Conservation (phyloP, 768 basidiomycete species). For the Termitomyces sp. region DNA sequence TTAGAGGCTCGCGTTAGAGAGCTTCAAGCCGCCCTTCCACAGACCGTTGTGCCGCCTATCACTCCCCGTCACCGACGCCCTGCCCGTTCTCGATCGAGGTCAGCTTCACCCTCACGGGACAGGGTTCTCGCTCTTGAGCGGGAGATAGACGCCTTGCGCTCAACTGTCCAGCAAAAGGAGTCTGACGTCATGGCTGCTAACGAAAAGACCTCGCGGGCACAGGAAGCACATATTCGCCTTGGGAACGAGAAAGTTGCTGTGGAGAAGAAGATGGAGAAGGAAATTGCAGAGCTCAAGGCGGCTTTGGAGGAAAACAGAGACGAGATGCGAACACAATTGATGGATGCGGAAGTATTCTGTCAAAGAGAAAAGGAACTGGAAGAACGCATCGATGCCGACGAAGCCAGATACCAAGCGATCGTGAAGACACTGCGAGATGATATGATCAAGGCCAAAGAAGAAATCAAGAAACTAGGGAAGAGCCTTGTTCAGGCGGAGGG, state of each 20-base stretch:
- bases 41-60: conserved; percentile 28
- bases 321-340: conserved; percentile 46
- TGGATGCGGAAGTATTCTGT: conserved; percentile 37
- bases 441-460: conserved; percentile 37
- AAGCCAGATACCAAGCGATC: conserved; percentile 58
- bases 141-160: conserved; percentile 48
- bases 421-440: conserved; percentile 45
- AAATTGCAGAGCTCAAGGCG: conserved; percentile 41
- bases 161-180: conserved; percentile 42
- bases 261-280: conserved; percentile 43
- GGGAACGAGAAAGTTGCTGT: conserved; percentile 60
- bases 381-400: conserved; percentile 70
- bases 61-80: conserved; percentile 31
- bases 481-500: conserved; percentile 39
- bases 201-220: conserved; percentile 47
- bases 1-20: conserved; percentile 60
- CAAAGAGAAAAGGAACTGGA: conserved; percentile 57
- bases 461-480: conserved; percentile 37
- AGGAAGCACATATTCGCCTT: conserved; percentile 44
- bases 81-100: conserved; percentile 55
- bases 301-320: conserved; percentile 55
- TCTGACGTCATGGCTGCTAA: conserved; percentile 37
- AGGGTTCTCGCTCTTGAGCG: conserved; percentile 47
- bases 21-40: conserved; percentile 43
- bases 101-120: conserved; percentile 44